Conservation (phyloP, 2,329 filamentous ascomycete species). For the Clarireedia paspali region DNA sequence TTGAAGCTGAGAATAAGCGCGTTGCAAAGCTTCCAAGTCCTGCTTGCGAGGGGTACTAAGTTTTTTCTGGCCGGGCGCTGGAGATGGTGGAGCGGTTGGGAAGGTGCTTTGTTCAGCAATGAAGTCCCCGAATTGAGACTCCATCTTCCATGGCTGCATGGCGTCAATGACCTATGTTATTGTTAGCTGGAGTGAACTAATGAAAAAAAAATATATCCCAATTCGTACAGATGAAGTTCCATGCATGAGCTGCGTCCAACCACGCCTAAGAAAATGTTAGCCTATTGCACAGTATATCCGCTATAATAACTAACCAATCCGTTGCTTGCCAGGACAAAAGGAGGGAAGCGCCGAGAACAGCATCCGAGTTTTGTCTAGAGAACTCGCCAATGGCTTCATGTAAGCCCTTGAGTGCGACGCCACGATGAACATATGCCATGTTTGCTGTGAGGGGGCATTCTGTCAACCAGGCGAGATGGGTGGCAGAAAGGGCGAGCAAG, state of each 20-base stretch:
- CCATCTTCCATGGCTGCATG: conserved; percentile 87
- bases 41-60: conserved; percentile 59
- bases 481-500: conserved; percentile 86
- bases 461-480: conserved; percentile 84
- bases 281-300: neutral
- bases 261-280: conserved; percentile 53
- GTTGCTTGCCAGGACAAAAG: conserved; percentile 93
- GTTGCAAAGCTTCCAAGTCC: conserved; percentile 60
- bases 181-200: conserved; percentile 23
- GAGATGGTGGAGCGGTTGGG: conserved; percentile 57
- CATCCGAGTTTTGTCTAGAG: conserved; percentile 80
- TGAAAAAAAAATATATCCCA: neutral
- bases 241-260: conserved; percentile 88
- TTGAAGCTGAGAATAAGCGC: conserved; percentile 58
- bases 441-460: conserved; percentile 78
- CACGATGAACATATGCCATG: conserved; percentile 83
- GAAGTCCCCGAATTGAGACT: conserved; percentile 78
- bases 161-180: conserved; percentile 66
- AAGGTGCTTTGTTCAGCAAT: conserved; percentile 73
- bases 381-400: conserved; percentile 83
- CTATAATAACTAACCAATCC: conserved; percentile 69
- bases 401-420: conserved; percentile 76
- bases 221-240: conserved; percentile 75
- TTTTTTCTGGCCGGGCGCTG: conserved; percentile 49
- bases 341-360: conserved; percentile 83